Base-by-base conservation (phyloP, 352 stramenopile species). In the Phytophthora colocasiae region DNA sequence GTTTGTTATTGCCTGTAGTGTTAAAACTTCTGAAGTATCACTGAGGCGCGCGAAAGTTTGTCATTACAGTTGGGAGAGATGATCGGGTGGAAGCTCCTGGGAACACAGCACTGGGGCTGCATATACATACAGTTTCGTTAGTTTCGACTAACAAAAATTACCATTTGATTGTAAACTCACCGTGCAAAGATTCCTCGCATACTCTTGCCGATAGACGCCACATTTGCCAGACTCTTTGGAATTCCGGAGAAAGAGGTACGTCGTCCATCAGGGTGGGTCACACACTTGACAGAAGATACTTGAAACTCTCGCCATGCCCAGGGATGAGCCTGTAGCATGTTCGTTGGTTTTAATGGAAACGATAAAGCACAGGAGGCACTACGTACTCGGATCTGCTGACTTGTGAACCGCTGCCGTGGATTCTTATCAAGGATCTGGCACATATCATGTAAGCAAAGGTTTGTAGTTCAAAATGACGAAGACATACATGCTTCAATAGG, bases 281-380 rank as follows among this genome's bases (percentile, higher is more conserved):
- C 80, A 46, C 83, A 92, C 54, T 90, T 89, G 58, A 92, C 77
- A 12, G 81, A 77, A 9, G 81, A 84, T 10, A 80, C 77, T 64
- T 92, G 81, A 47, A 90, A 90, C n/a, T 90, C 83, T 41, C 72
- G 73, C 83, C 80, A 92, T 44, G 83, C 83, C 77, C 78, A 92
- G n/a, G 75, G 69, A 60, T 90, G 81, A 11, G 83, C 81, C 83
- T 88, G 24, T 15, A 38, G 17, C 31, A 43, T 43, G 10, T 22
- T 43, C 38, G 9, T 43, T 19, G 9, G 38, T 10, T 31, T 31
- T 31, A 43, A 43, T 10, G n/a, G 22, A 17, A 6, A 17, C 4
- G 11, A 40, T 6, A 41, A 4, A 41, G 11, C 3, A 17, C 38
- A 22, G 15, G 38, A 8, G 14, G 3, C 10, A 43, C 14, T 24